Conservation (phyloP, 2,329 filamentous ascomycete genomes). For the Fusarium floridanum region DNA sequence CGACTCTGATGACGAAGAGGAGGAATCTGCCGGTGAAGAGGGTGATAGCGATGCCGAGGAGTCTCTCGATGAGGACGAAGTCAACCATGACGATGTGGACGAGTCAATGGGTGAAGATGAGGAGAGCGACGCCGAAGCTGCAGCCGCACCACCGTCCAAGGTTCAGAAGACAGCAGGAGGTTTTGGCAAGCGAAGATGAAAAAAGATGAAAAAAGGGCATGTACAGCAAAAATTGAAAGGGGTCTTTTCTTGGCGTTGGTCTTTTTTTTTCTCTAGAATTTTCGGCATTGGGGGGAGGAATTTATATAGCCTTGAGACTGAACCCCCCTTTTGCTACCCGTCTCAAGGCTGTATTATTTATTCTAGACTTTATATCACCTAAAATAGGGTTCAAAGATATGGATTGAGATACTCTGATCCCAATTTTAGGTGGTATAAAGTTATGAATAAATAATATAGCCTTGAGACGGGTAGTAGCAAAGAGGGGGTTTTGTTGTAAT, state of each 20-base stretch:
- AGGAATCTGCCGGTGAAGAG: constrained; percentile 60
- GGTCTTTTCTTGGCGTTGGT: constrained; percentile 41
- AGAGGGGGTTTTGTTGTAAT: not conserved
- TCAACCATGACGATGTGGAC: constrained; percentile 69
- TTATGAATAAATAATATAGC: too few species aligned
- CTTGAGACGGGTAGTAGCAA: not conserved
- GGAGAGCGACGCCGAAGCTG: constrained; percentile 62
- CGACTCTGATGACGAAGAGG: constrained; percentile 71
- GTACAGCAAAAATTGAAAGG: constrained; percentile 18
- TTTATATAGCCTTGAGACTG: not conserved
- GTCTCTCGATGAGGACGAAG: constrained; percentile 69
- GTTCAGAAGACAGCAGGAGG: constrained; percentile 47
- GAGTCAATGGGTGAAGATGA: constrained; percentile 69
- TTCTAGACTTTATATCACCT: too few species aligned
- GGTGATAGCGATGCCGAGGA: constrained; percentile 59
- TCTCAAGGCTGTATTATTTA: too few species aligned
- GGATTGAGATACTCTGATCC: too few species aligned
- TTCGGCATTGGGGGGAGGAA: constrained; percentile 33
- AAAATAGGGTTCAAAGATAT: too few species aligned
- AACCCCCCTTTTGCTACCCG: too few species aligned
- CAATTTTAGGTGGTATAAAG: too few species aligned
- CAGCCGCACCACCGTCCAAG: constrained; percentile 60
- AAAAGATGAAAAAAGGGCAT: constrained; percentile 20
- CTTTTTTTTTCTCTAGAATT: constrained; percentile 46
- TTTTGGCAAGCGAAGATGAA: constrained; percentile 42